Conservation (phyloP, 495 filamentous ascomycete species). For the Penicillium manginii region DNA sequence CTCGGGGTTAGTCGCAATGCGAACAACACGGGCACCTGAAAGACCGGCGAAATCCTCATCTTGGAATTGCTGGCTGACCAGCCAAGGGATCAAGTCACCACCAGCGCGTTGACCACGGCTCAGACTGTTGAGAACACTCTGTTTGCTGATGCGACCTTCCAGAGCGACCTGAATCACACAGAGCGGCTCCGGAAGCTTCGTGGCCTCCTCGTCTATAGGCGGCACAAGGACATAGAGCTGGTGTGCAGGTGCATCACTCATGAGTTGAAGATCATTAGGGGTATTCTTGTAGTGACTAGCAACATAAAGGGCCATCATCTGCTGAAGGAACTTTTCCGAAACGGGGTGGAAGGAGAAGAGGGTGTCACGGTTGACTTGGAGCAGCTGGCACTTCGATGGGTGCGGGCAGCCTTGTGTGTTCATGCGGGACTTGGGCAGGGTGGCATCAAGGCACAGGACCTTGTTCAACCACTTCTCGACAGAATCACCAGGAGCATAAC, state of each 20-base stretch:
- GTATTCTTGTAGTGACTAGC: slow-evolving; percentile 98
- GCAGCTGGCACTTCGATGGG: slow-evolving; percentile 84
- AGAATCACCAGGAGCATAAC: slow-evolving; percentile 86
- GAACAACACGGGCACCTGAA: slow-evolving; percentile 88
- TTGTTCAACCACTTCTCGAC: slow-evolving; percentile 98
- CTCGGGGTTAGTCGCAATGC: slow-evolving; percentile 96
- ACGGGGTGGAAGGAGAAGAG: slow-evolving; percentile 98
- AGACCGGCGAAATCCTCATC: slow-evolving; percentile 95
- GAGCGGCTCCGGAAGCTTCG: slow-evolving; percentile 86
- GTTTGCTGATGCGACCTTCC: slow-evolving; percentile 90
- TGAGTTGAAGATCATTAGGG: slow-evolving; percentile 95
- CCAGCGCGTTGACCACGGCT: slow-evolving; percentile 88
- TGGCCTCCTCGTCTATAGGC: slow-evolving; percentile 75
- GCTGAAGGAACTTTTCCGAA: slow-evolving; percentile 95
- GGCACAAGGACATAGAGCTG: slow-evolving; percentile 95
- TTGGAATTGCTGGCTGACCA: slow-evolving; percentile 97
- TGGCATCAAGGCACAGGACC: slow-evolving; percentile 91
- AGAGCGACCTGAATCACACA: slow-evolving; percentile 94
- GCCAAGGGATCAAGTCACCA: slow-evolving; percentile 97
- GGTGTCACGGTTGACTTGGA: slow-evolving; percentile 94
- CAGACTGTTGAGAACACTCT: slow-evolving; percentile 87
- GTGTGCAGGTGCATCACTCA: slow-evolving; percentile 97
- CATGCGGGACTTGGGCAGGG: slow-evolving; percentile 74
- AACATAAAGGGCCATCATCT: slow-evolving; percentile 98
- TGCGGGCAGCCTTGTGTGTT: slow-evolving; percentile 83